Evolutionary conservation across 2,329 filamentous ascomycete genomes (phyloP).

Genomic region (Fusarium globosum): DNA sequence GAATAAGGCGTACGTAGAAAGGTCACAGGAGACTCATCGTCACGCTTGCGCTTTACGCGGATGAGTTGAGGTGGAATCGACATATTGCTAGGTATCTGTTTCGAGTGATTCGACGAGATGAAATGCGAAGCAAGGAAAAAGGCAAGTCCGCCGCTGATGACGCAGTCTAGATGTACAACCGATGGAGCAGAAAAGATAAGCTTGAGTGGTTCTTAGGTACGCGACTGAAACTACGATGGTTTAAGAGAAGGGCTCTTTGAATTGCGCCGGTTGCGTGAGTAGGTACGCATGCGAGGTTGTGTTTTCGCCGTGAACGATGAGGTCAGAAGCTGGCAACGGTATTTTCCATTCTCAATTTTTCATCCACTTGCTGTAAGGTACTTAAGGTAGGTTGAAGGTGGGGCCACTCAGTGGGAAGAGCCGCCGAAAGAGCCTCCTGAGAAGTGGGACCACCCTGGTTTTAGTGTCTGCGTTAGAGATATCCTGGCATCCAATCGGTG

Average conservation of each 20-base stretch:
- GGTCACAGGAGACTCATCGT: constrained; percentile 64
- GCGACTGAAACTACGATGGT: too few relatives aligned
- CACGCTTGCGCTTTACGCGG: constrained; percentile 70
- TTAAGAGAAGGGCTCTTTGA: not conserved
- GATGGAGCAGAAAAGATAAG: not conserved
- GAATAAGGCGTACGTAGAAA: constrained; percentile 61
- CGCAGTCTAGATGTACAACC: not conserved
- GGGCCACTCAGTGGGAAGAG: not conserved
- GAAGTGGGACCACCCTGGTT: not conserved
- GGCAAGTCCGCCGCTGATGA: not conserved
- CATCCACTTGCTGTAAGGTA: constrained; percentile 22
- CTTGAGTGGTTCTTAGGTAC: not conserved
- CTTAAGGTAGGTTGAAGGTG: not conserved
- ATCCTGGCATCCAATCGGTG: not conserved
- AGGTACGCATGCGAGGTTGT: not conserved
- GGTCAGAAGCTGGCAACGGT: constrained; percentile 28
- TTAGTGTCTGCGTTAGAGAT: constrained; percentile 2
- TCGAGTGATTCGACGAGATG: not conserved
- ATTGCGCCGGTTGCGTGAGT: not conserved
- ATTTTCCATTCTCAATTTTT: not conserved
- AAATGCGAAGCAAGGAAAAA: not conserved
- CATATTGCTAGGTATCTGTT: constrained; percentile 52
- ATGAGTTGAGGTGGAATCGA: constrained; percentile 69
- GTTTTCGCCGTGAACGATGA: constrained; percentile 20
- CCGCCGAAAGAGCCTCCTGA: constrained; percentile 8